These are phyloP conservation scores for Apophysomyces elegans DNA, from an alignment of 371 early-diverging fungal species.

Conservation along the genomic window DNA sequence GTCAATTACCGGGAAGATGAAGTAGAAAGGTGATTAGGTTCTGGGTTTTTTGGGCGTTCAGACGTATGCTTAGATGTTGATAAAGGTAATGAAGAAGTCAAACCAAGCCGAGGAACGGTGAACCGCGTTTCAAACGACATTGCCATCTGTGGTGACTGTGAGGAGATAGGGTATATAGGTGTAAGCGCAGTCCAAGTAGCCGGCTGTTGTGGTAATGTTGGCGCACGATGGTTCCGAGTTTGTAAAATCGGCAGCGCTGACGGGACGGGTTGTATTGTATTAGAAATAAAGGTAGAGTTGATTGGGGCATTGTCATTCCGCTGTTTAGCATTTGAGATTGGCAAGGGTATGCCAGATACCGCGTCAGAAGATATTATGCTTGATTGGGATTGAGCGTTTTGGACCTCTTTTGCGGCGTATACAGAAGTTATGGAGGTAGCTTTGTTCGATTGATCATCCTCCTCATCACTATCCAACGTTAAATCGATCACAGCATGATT, in stretches of 20 bases:
- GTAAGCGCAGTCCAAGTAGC: background rate
- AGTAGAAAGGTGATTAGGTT: background rate
- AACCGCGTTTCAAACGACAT: background rate
- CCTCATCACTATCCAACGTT: constrained; percentile 66
- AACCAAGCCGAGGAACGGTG: background rate
- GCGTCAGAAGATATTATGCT: no score
- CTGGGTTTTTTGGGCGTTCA: background rate
- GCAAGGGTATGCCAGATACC: no score
- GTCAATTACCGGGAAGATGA: background rate
- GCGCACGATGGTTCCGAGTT: background rate
- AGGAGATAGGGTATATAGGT: background rate
- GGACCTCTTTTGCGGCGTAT: background rate
- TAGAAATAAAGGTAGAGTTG: no score
- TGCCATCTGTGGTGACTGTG: background rate
- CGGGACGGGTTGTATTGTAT: no score
- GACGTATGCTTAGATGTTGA: background rate
- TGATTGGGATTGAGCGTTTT: no score
- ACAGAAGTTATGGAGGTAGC: background rate
- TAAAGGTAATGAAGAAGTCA: background rate
- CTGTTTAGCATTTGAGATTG: no score
- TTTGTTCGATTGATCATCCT: constrained; percentile 25
- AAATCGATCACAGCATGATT: constrained; percentile 61
- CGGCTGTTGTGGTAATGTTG: background rate
- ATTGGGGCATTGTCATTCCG: background rate
- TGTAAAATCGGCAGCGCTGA: no score